Evolutionary conservation across 768 basidiomycete genomes (phyloP).

Genomic region (Termitomyces sp.): DNA sequence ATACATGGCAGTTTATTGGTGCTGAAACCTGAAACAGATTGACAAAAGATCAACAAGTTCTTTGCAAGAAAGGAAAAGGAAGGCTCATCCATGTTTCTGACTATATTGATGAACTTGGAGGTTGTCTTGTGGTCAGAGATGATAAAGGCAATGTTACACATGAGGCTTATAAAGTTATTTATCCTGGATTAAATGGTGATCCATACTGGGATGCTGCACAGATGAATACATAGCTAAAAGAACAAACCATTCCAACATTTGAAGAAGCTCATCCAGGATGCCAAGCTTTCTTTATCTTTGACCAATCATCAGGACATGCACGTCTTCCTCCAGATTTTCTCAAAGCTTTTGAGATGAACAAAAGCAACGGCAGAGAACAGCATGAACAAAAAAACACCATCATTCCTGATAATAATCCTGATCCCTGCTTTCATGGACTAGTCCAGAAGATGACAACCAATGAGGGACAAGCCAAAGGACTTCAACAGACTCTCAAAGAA

Average conservation of each 20-base stretch:
- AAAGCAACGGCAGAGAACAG: neutral
- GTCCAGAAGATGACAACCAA: slow-evolving; percentile 28
- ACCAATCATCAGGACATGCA: too few relatives aligned
- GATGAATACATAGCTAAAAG: too few relatives aligned
- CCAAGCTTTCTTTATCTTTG: too few relatives aligned
- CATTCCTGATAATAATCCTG: slow-evolving; percentile 19
- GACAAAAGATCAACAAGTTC: neutral
- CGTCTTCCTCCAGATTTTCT: too few relatives aligned
- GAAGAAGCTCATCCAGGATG: too few relatives aligned
- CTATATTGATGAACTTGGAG: neutral
- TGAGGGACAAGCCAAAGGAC: slow-evolving; percentile 27
- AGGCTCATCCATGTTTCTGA: neutral
- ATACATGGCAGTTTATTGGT: too few relatives aligned
- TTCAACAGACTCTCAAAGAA: slow-evolving; percentile 5
- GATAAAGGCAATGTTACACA: too few relatives aligned
- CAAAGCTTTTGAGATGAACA: too few relatives aligned
- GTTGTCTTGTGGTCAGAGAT: too few relatives aligned
- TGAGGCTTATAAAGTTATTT: neutral
- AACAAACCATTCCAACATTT: too few relatives aligned
- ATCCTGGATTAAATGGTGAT: neutral
- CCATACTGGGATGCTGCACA: too few relatives aligned
- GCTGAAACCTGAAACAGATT: neutral
- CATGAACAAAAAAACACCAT: neutral
- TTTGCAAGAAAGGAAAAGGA: neutral
- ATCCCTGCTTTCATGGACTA: slow-evolving; percentile 16